These are phyloP conservation scores for Didymella segeticola DNA, from an alignment of 2,329 filamentous ascomycete species.

Conservation along the genomic window DNA sequence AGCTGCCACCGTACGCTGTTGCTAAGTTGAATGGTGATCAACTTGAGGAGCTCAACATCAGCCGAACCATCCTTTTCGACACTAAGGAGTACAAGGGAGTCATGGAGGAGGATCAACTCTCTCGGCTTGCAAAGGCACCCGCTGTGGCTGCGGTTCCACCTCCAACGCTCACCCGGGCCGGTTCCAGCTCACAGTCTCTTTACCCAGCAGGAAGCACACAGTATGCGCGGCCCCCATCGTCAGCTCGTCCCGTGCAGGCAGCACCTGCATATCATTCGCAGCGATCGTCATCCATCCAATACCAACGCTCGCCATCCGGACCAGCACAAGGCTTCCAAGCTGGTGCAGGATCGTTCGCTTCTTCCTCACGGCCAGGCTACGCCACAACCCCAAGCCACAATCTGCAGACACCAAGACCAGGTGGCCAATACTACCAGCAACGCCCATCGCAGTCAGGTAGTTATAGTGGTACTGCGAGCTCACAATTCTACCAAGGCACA, in stretches of 20 bases:
- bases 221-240: conserved; percentile 40
- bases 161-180: conserved; percentile 35
- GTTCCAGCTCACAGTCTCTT: conserved; percentile 37
- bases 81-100: conserved; percentile 76
- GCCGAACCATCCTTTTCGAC: conserved; percentile 76
- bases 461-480: conserved; percentile 37
- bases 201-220: conserved; percentile 39
- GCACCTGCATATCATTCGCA: conserved; percentile 46
- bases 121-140: conserved; percentile 52
- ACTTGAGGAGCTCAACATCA: conserved; percentile 82
- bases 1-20: conserved; percentile 82
- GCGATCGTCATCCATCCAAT: conserved; percentile 47
- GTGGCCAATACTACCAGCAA: conserved; percentile 41
- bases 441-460: conserved; percentile 36
- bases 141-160: conserved; percentile 37
- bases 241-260: conserved; percentile 39
- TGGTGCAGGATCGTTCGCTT: conserved; percentile 36
- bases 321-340: conserved; percentile 39
- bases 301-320: conserved; percentile 44
- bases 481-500: conserved; percentile 44
- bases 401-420: conserved; percentile 42
- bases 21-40: conserved; percentile 86
- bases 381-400: conserved; percentile 37
- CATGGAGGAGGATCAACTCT: conserved; percentile 79
- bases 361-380: conserved; percentile 36